Conservation (phyloP, 2,329 filamentous ascomycete species). For the Orbilia brochopaga region DNA sequence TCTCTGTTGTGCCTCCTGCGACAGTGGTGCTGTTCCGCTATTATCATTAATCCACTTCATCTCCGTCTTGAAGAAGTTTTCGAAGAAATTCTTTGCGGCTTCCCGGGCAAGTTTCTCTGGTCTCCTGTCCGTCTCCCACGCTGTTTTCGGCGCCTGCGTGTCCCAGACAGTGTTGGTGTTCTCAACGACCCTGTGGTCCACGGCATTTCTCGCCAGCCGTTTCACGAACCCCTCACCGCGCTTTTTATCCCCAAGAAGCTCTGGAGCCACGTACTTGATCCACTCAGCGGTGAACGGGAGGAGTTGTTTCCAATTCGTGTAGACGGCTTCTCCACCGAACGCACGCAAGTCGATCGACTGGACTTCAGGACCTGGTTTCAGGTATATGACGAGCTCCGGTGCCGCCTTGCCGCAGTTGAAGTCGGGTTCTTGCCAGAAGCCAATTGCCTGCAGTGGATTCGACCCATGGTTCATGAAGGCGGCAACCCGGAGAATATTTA, state of each 20-base stretch:
- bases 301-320: constrained; percentile 38
- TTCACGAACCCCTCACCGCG: constrained; percentile 24
- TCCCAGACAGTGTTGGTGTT: constrained; percentile 9
- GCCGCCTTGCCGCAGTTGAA: constrained; percentile 22
- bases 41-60: too few species aligned
- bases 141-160: constrained; percentile 5
- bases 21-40: too few species aligned
- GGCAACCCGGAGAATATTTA: constrained; percentile 14
- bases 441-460: constrained; percentile 25
- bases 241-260: neutral
- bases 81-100: neutral
- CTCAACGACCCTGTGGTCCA: neutral
- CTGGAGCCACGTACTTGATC: constrained; percentile 14
- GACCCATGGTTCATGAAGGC: constrained; percentile 32
- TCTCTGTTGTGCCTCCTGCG: too few species aligned
- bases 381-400: constrained; percentile 16
- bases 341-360: constrained; percentile 26
- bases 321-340: constrained; percentile 30
- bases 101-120: neutral
- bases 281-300: constrained; percentile 13
- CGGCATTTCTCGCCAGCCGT: constrained; percentile 4
- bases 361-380: constrained; percentile 11
- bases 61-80: too few species aligned
- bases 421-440: constrained; percentile 23
- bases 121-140: constrained; percentile 11